Evolutionary conservation across 352 stramenopile species (phyloP).

Genomic region (Thraustotheca clavata): DNA sequence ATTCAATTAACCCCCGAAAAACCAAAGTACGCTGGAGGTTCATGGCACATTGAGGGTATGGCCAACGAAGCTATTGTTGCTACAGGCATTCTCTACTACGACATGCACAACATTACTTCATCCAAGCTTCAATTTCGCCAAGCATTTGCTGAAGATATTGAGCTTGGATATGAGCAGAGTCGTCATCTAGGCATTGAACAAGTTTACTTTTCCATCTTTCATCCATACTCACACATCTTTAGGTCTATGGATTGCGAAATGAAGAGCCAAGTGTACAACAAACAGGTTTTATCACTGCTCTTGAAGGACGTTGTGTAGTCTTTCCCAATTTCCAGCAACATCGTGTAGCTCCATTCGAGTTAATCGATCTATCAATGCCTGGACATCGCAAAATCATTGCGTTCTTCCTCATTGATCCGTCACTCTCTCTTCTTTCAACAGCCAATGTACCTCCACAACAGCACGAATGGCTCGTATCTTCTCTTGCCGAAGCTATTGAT

Average conservation of each 20-base stretch:
- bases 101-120: constrained; percentile 34
- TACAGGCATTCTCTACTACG: constrained; percentile 46
- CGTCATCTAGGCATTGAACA: constrained; percentile 25
- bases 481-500: too few species aligned
- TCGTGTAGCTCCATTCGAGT: constrained; percentile 37
- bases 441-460: constrained; percentile 35
- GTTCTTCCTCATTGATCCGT: constrained; percentile 40
- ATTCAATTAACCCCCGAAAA: constrained; percentile 39
- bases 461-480: too few species aligned
- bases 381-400: constrained; percentile 39
- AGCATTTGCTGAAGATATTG: constrained; percentile 21
- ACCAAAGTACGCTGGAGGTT: constrained; percentile 30
- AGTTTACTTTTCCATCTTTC: not conserved
- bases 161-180: constrained; percentile 27
- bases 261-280: constrained; percentile 24
- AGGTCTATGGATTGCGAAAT: constrained; percentile 29
- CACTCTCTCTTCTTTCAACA: constrained; percentile 28
- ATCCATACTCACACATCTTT: not conserved
- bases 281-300: constrained; percentile 24
- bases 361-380: constrained; percentile 26
- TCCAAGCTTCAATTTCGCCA: constrained; percentile 33
- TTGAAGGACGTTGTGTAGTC: constrained; percentile 28
- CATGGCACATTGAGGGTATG: constrained; percentile 47
- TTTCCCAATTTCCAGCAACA: constrained; percentile 41
- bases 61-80: constrained; percentile 34